phyloP scores from a whole-genome alignment of 371 early-diverging fungal genomes.

The Circinella minor region DNA sequence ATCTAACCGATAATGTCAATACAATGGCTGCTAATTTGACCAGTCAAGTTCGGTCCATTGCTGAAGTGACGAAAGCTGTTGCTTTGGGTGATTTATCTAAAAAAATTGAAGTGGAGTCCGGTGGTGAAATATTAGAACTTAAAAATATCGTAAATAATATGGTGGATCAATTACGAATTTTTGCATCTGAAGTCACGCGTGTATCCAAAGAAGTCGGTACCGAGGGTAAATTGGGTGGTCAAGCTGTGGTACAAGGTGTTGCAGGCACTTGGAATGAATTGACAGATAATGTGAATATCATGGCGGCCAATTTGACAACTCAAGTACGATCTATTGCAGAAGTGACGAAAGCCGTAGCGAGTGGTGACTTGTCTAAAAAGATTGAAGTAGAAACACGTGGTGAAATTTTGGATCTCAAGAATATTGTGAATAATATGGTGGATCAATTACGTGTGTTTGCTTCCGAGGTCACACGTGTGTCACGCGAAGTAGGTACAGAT shows the following conservation, averaged over 20 bases:
- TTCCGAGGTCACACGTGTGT: slow-evolving; percentile 49
- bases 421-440: slow-evolving; percentile 35
- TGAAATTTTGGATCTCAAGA: slow-evolving; percentile 42
- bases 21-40: slow-evolving; percentile 50
- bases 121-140: slow-evolving; percentile 42
- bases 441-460: slow-evolving; percentile 34
- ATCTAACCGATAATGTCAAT: slow-evolving; percentile 63
- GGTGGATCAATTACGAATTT: slow-evolving; percentile 44
- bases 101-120: slow-evolving; percentile 32
- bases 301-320: slow-evolving; percentile 47
- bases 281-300: slow-evolving; percentile 47
- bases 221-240: slow-evolving; percentile 51
- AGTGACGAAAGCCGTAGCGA: slow-evolving; percentile 40
- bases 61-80: slow-evolving; percentile 58
- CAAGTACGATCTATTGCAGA: slow-evolving; percentile 56
- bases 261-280: slow-evolving; percentile 51
- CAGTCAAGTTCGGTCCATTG: slow-evolving; percentile 56
- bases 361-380: slow-evolving; percentile 41
- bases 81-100: slow-evolving; percentile 54
- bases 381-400: slow-evolving; percentile 38
- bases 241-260: slow-evolving; percentile 48
- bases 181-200: slow-evolving; percentile 43
- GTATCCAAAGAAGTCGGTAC: slow-evolving; percentile 57
- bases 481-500: slow-evolving; percentile 39
- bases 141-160: slow-evolving; percentile 46